Evolutionary conservation across 2,329 filamentous ascomycete genomes (phyloP).

Genomic region (Botrytis deweyae): DNA sequence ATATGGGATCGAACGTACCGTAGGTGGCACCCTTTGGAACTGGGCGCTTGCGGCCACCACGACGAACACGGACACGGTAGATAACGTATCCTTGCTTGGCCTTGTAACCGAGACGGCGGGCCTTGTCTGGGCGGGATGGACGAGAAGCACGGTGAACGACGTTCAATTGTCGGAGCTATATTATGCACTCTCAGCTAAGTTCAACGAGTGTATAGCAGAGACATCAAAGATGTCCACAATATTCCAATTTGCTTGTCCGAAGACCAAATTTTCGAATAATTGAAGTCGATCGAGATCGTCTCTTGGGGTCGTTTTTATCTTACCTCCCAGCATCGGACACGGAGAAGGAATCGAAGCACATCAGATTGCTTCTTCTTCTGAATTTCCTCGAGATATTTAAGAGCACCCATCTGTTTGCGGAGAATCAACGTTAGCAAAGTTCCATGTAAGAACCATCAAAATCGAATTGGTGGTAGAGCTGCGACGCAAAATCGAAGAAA

Average conservation of each 20-base stretch:
- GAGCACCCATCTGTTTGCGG: constrained; percentile 67
- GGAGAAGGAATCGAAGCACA: constrained; percentile 99
- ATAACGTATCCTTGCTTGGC: constrained; percentile 99
- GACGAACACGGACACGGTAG: constrained; percentile 98
- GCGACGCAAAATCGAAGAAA: background rate
- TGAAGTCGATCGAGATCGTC: constrained; percentile 37
- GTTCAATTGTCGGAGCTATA: constrained; percentile 99
- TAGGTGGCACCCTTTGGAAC: constrained; percentile 98
- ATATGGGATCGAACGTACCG: constrained; percentile 59
- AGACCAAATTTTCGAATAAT: constrained; percentile 39
- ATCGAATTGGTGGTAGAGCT: background rate
- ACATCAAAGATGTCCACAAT: constrained; percentile 39
- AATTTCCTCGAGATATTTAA: constrained; percentile 99
- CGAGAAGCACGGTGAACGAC: constrained; percentile 99
- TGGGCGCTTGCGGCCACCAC: constrained; percentile 97
- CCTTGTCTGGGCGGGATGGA: constrained; percentile 98
- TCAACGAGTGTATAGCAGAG: constrained; percentile 99
- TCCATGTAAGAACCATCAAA: background rate
- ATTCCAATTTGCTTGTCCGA: constrained; percentile 33
- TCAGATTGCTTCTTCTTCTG: constrained; percentile 99
- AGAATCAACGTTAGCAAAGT: background rate
- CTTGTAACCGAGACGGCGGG: constrained; percentile 99
- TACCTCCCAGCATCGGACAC: constrained; percentile 99
- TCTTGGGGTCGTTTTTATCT: constrained; percentile 49
- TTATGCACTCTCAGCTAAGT: constrained; percentile 99